Evolutionary conservation across 148 eudicot species (phyloP).

Genomic region (Spergularia bocconei): DNA sequence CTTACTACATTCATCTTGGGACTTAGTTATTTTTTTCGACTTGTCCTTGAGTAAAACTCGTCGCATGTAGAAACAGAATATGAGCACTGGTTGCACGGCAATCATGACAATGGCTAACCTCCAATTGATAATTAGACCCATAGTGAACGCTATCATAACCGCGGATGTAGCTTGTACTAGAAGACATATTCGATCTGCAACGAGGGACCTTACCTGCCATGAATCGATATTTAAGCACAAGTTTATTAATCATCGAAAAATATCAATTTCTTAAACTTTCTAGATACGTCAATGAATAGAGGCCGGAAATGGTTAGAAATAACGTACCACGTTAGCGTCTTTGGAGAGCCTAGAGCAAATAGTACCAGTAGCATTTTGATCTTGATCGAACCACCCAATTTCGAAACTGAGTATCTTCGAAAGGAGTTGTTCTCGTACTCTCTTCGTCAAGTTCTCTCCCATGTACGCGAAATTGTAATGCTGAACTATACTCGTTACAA

Average conservation of each 20-base stretch:
- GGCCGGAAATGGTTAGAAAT: not conserved
- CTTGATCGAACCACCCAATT: constrained; percentile 86
- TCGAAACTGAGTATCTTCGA: constrained; percentile 75
- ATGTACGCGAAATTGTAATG: constrained; percentile 76
- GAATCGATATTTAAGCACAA: not conserved
- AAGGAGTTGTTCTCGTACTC: constrained; percentile 65
- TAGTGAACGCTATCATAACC: constrained; percentile 56
- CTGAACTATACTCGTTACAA: constrained; percentile 45
- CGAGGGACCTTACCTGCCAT: constrained; percentile 72
- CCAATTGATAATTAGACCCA: constrained; percentile 79
- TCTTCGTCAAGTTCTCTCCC: constrained; percentile 82
- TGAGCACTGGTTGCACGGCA: constrained; percentile 68
- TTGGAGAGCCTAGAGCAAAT: constrained; percentile 77
- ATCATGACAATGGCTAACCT: constrained; percentile 70
- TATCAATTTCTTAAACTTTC: no score
- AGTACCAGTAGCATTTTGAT: constrained; percentile 73
- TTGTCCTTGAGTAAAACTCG: constrained; percentile 60
- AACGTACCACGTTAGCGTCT: constrained; percentile 90
- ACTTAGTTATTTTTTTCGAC: constrained; percentile 59
- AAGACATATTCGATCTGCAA: constrained; percentile 74
- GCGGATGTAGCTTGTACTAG: constrained; percentile 72
- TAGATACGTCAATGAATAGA: not conserved
- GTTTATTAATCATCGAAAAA: no score
- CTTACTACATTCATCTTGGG: constrained; percentile 68
- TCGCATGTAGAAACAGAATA: constrained; percentile 52